Base-by-base conservation (phyloP, 2,329 filamentous ascomycete species). In the Zasmidium citrigriseum region DNA sequence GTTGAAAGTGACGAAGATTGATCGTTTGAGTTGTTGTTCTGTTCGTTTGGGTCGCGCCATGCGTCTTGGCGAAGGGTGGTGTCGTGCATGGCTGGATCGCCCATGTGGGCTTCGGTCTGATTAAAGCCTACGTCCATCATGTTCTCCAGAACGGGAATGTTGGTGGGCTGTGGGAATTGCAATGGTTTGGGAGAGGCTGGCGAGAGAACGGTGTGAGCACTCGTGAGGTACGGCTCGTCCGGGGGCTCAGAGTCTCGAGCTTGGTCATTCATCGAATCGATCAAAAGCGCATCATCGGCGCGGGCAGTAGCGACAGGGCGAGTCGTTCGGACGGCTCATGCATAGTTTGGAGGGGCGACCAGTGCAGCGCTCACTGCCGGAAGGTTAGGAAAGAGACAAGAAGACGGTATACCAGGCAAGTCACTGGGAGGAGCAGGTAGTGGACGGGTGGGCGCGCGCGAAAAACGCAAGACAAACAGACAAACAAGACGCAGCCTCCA, bases 121-220 rank as follows among this genome's bases (percentile, higher is more conserved):
- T 88, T 87, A 79, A 89, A 88, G 67, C 83, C 77, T 55, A 86
- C 85, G 75, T 90, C 87, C 83, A 86, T 90, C 76, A 89, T 86
- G 71, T 87, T 86, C 71, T 86, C 82, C 69, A 90, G 79, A 55
- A 90, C 83, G 58, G 87, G 86, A 59, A 90, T 89, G 66, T 85
- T 88, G 66, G 85, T 82, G 54, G 87, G 86, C 73, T 87, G 84
- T 65, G 87, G 82, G 65, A 87, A 79, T 74, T 89, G 86, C 67
- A 89, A 75, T 65, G 88, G 88, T 68, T 87, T 86, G 70, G 88
- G 88, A 72, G 86, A 89, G 70, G 88, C 84, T 64, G 88, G 88
- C 70, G 86, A 88, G 70, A 88, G 77, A 64, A 72, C 38, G 21
- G 62, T 63, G 22, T 83, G 83, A 73, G 86, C 83, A 76, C 85